Percentiles rank a stretch among this genome's conserved stretches.
Evolutionary conservation across 768 basidiomycete genomes (phyloP).

Genomic region (Agaricus blazei): DNA sequence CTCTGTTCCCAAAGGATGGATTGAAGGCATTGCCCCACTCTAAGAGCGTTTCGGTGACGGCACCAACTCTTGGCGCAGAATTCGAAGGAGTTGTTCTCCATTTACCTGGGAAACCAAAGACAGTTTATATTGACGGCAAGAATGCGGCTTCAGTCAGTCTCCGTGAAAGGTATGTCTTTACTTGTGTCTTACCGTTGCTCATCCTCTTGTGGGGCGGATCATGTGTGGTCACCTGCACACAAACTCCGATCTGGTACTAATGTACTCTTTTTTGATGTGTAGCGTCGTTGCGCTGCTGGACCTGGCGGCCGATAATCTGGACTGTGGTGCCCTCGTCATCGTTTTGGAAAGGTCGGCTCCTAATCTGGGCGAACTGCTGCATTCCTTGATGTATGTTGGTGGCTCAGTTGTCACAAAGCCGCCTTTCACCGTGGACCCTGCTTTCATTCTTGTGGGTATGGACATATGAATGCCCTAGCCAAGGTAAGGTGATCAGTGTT

Average conservation of each 20-base stretch:
- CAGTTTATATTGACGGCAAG: constrained; percentile 83
- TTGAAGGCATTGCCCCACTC: constrained; percentile 65
- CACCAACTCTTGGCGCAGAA: constrained; percentile 58
- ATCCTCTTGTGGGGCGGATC: constrained; percentile 7
- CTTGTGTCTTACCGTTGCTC: constrained; percentile 7
- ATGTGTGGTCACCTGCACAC: constrained; percentile 1
- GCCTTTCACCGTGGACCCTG: constrained; percentile 67
- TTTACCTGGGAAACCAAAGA: constrained; percentile 64
- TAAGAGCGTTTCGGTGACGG: constrained; percentile 68
- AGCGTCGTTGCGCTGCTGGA: constrained; percentile 87
- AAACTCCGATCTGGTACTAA: background rate
- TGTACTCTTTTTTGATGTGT: constrained; percentile 10
- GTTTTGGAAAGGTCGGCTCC: constrained; percentile 71
- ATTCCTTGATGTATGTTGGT: constrained; percentile 91
- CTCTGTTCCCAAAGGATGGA: constrained; percentile 72
- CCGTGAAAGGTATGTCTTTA: constrained; percentile 63
- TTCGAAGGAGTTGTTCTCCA: constrained; percentile 81
- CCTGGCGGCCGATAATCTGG: constrained; percentile 79
- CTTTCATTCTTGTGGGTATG: constrained; percentile 81
- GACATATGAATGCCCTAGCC: constrained; percentile 48
- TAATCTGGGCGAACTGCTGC: constrained; percentile 68
- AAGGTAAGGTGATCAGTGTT: constrained; percentile 1
- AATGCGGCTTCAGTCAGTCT: constrained; percentile 74
- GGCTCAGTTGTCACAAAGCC: constrained; percentile 81
- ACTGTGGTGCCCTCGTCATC: constrained; percentile 75